Conservation (phyloP, 352 stramenopile species). For the Phytopythium kandeliae region DNA sequence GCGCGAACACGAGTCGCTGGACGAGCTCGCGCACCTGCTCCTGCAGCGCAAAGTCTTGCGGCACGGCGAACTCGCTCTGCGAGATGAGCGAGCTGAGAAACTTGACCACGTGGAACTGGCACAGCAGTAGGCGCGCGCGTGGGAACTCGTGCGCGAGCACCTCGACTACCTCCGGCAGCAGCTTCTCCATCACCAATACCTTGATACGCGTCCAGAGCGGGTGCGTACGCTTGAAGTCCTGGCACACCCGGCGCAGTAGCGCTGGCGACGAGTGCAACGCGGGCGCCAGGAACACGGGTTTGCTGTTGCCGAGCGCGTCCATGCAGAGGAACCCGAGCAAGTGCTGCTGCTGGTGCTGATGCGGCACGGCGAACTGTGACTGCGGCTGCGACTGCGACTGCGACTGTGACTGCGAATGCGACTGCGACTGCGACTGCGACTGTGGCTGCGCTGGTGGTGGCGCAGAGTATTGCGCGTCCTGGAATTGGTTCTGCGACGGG, state of each 20-base stretch:
- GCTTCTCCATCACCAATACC: slow-evolving; percentile 57
- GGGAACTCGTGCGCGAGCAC: slow-evolving; percentile 56
- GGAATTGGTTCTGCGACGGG: neutral
- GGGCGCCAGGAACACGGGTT: slow-evolving; percentile 53
- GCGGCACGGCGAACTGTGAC: slow-evolving; percentile 7
- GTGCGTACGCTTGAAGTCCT: slow-evolving; percentile 73
- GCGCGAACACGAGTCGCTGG: slow-evolving; percentile 60
- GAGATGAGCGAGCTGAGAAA: slow-evolving; percentile 43
- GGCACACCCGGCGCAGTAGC: slow-evolving; percentile 52
- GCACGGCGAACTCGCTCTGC: slow-evolving; percentile 34
- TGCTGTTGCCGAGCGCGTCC: slow-evolving; percentile 60
- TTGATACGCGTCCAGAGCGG: slow-evolving; percentile 55
- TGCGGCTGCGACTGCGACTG: too few species aligned
- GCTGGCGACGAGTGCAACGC: slow-evolving; percentile 41
- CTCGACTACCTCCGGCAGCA: slow-evolving; percentile 46
- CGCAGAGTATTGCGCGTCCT: neutral
- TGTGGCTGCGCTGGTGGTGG: neutral
- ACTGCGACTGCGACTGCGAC: too few species aligned
- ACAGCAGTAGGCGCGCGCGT: slow-evolving; percentile 45
- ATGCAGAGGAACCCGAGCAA: slow-evolving; percentile 66
- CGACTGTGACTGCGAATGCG: too few species aligned
- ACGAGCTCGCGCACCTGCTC: slow-evolving; percentile 41
- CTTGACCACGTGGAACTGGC: slow-evolving; percentile 71
- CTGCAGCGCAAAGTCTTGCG: slow-evolving; percentile 22
- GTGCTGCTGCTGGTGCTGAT: slow-evolving; percentile 29